Percentiles rank a stretch among this genome's conserved stretches.
Conservation (phyloP, 306 rosid genomes). For the Nissolia schottii region DNA sequence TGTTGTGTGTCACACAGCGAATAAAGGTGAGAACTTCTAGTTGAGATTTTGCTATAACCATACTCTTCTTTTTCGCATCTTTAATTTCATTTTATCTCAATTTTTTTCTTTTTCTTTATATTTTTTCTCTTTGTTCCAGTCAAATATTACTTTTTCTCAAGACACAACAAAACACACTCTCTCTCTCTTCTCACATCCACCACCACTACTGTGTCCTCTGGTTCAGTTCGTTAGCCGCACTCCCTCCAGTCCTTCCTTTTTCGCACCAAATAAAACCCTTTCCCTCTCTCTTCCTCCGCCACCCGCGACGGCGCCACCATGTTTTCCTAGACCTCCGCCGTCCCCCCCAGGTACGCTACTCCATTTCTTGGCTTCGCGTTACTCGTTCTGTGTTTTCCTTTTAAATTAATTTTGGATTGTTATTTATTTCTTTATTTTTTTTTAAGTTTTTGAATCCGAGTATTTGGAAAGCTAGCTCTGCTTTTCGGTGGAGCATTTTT, state of each 20-base stretch:
- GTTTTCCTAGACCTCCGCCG: not conserved
- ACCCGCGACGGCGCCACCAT: constrained; percentile 5
- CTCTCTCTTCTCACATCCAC: not conserved
- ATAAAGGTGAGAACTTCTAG: too few relatives aligned
- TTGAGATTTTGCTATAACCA: constrained; percentile 3
- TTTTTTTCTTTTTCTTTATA: not conserved
- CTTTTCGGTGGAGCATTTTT: not conserved
- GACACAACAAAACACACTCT: not conserved
- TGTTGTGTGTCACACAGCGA: not conserved
- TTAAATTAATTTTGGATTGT: not conserved
- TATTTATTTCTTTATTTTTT: not conserved
- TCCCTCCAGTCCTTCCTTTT: not conserved
- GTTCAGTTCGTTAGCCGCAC: constrained; percentile 28
- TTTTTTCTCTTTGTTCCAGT: constrained; percentile 12
- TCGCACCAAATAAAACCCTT: constrained; percentile 4
- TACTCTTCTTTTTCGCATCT: constrained; percentile 22
- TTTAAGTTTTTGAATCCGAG: not conserved
- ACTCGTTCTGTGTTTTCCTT: not conserved
- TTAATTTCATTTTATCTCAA: not conserved
- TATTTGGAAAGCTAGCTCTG: not conserved
- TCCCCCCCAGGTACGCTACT: constrained; percentile 7
- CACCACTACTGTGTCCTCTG: not conserved
- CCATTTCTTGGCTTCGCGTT: not conserved
- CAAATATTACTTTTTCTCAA: constrained; percentile 21
- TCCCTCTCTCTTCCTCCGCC: not conserved